phyloP scores from a whole-genome alignment of 495 filamentous ascomycete genomes.

The Cercophora sp. region DNA sequence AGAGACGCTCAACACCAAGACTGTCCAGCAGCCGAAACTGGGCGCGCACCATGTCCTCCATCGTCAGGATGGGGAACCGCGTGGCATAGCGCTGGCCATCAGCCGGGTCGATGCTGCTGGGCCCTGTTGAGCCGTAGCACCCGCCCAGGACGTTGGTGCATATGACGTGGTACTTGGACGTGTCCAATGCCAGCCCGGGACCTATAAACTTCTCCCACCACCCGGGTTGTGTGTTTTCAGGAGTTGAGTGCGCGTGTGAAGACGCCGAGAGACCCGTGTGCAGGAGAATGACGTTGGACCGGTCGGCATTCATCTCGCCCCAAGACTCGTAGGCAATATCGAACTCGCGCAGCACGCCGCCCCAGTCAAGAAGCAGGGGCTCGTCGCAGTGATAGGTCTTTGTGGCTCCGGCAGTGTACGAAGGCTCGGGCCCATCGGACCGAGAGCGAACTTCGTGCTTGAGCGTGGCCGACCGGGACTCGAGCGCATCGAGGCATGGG shows the following conservation, averaged over 20 bases:
- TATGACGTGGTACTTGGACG: constrained; percentile 85
- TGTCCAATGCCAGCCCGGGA: constrained; percentile 79
- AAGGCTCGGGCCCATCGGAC: constrained; percentile 80
- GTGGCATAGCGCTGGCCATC: constrained; percentile 89
- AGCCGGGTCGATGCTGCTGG: constrained; percentile 80
- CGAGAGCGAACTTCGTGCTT: constrained; percentile 58
- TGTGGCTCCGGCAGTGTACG: constrained; percentile 85
- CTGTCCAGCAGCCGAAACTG: constrained; percentile 87
- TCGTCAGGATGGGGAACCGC: constrained; percentile 91
- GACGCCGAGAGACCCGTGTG: constrained; percentile 94
- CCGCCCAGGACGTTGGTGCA: constrained; percentile 97
- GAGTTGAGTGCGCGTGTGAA: constrained; percentile 90
- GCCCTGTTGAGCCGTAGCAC: constrained; percentile 94
- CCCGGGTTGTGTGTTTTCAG: constrained; percentile 76
- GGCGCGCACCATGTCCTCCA: constrained; percentile 96
- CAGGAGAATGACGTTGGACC: constrained; percentile 85
- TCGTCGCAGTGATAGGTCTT: constrained; percentile 66
- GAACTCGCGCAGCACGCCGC: constrained; percentile 80
- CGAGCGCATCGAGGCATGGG: constrained; percentile 89
- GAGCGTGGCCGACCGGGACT: constrained; percentile 76
- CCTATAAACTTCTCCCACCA: constrained; percentile 99
- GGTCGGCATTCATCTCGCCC: constrained; percentile 76
- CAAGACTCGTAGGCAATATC: constrained; percentile 92
- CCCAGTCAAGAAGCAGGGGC: constrained; percentile 87
- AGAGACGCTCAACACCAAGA: constrained; percentile 73